Evolutionary conservation across 495 filamentous ascomycete genomes (phyloP), one percentile per base, ranked within the genome.

Genomic region (Penicillium pancosmium): DNA sequence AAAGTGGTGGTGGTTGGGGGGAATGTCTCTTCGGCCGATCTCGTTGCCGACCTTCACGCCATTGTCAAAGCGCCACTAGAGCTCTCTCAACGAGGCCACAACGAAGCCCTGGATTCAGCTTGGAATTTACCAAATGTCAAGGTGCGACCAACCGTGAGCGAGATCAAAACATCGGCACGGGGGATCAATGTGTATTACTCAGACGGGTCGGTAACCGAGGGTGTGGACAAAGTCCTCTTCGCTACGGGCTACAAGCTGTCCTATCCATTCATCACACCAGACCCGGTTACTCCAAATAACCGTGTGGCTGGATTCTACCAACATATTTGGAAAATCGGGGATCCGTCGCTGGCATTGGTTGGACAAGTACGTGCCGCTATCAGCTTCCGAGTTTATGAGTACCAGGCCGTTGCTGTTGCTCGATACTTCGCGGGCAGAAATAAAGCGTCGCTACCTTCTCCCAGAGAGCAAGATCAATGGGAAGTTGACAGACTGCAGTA

Each of bases 341-440:
- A 73, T 35, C 68, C 68, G 27, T 68, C 63, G 5, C 46, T 73
- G 6, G 67, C 68, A 3, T 47, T 71, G 4, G 62, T 73, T 1
- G 68, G 71, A 2, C 63, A 81, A 73, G 71, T 80, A 0, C 72
- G 73, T n/a, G 80, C 71, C 34, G 80, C 71, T 0, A 72, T 84
- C 43, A 82, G 78, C 16, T 81, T 84, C 68, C 70, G 73, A 2
- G 73, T 82, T 1, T 83, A 81, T 53, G 80, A 84, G 65, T 82
- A 78, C 68, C 82, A 84, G 63, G 80, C 80, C 11, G 76, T 82
- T 4, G 74, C 76, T 0, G 72, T 80, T 3, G 80, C 80, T 5
- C 76, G 81, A 13, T 75, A 79, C 11, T 75, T 84, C 18, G 77
- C 81, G 0, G 75, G 78, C 7, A 51, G 60, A 21, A 70, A 70